Evolutionary conservation across 192 early-diverging fungal species (phyloP).

Genomic region (Rhizophlyctis rosea): DNA sequence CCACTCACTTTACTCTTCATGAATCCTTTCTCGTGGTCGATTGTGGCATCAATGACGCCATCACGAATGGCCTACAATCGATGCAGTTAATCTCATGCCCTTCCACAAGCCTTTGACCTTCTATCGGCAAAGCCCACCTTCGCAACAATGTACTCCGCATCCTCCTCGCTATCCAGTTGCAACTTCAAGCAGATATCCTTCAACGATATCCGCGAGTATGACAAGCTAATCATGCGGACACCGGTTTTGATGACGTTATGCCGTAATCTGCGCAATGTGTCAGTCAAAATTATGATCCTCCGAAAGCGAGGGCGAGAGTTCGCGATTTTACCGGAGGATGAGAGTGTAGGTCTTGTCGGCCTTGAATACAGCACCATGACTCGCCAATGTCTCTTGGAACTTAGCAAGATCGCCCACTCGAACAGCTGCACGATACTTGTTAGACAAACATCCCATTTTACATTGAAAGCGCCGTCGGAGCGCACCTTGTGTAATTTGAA

Average conservation of each 20-base stretch:
- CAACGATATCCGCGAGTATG: slow-evolving; percentile 95
- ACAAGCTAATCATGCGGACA: slow-evolving; percentile 92
- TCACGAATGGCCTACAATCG: slow-evolving; percentile 79
- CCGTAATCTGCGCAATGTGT: slow-evolving; percentile 56
- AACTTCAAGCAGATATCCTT: slow-evolving; percentile 96
- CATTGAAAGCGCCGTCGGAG: background rate
- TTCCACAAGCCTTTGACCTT: no score
- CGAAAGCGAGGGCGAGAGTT: background rate
- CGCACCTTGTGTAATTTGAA: slow-evolving; percentile 86
- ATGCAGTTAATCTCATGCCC: background rate
- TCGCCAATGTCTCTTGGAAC: slow-evolving; percentile 84
- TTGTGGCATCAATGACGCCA: slow-evolving; percentile 96
- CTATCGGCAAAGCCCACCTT: slow-evolving; percentile 61
- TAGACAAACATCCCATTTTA: background rate
- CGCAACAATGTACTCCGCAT: slow-evolving; percentile 98
- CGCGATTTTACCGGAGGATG: slow-evolving; percentile 65
- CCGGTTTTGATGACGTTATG: slow-evolving; percentile 99
- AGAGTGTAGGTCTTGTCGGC: slow-evolving; percentile 87
- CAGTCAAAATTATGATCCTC: slow-evolving; percentile 3
- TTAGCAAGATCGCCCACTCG: slow-evolving; percentile 89
- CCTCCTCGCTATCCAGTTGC: slow-evolving; percentile 96
- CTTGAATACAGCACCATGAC: slow-evolving; percentile 72
- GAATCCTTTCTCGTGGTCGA: slow-evolving; percentile 90
- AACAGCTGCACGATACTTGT: slow-evolving; percentile 60
- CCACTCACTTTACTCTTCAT: slow-evolving; percentile 80